Conservation (phyloP, 2,329 filamentous ascomycete genomes). For the Beauveria australis region DNA sequence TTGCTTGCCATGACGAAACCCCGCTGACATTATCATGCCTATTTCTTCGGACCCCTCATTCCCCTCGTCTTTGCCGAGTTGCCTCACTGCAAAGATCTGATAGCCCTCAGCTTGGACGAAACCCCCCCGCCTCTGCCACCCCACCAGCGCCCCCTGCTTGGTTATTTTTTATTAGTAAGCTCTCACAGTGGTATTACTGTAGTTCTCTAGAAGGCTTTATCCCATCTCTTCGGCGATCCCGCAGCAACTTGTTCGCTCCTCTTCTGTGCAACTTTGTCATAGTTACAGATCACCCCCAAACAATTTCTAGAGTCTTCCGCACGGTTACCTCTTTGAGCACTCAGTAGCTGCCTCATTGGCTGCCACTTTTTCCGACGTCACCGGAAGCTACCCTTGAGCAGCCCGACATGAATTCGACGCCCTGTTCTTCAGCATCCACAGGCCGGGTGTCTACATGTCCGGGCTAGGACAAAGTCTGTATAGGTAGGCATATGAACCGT, state of each 20-base stretch:
- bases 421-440: not conserved
- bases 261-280: not conserved
- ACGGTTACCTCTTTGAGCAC: not conserved
- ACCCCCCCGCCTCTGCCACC: not conserved
- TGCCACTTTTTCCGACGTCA: not conserved
- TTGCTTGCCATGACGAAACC: not conserved
- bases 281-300: too few relatives aligned
- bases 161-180: conserved; percentile 2
- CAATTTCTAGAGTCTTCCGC: too few relatives aligned
- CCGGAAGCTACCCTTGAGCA: not conserved
- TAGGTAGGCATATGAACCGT: too few relatives aligned
- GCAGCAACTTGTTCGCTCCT: not conserved
- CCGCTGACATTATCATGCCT: not conserved
- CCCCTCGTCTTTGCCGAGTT: too few relatives aligned
- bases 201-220: not conserved
- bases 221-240: not conserved
- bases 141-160: not conserved
- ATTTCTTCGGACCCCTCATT: not conserved
- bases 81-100: not conserved
- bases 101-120: too few relatives aligned
- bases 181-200: too few relatives aligned
- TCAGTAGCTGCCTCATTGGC: not conserved
- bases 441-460: not conserved
- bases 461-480: too few relatives aligned
- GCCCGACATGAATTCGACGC: not conserved